Evolutionary conservation across 1,284 basidiomycete species (phyloP).

Genomic region (Papiliotrema laurentii): DNA sequence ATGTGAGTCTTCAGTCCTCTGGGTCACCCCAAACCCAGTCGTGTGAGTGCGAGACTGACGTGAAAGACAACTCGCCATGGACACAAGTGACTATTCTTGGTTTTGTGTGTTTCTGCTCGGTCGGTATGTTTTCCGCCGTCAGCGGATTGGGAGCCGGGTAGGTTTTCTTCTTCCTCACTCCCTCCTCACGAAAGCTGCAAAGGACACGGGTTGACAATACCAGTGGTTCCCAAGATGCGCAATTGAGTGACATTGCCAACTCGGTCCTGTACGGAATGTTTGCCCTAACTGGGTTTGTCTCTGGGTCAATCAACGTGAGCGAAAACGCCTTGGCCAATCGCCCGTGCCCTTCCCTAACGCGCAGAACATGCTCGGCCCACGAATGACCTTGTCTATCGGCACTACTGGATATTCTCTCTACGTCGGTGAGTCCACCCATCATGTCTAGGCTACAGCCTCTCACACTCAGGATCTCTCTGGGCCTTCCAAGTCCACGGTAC

Average conservation of each 20-base stretch:
- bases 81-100: constrained; percentile 51
- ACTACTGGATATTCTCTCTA: constrained; percentile 42
- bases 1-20: constrained; percentile 6
- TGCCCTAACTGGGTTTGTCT: constrained; percentile 52
- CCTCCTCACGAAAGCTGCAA: background rate
- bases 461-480: constrained; percentile 9
- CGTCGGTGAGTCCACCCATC: constrained; percentile 14
- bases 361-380: constrained; percentile 48
- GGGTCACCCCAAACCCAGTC: background rate
- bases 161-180: constrained; percentile 1
- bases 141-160: constrained; percentile 52
- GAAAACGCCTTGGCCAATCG: too few species aligned
- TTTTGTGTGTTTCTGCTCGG: constrained; percentile 50
- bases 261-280: constrained; percentile 53
- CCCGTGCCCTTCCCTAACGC: background rate
- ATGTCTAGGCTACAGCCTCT: constrained; percentile 12
- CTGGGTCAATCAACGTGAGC: constrained; percentile 54
- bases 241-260: constrained; percentile 50
- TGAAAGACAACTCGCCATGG: constrained; percentile 47
- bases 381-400: constrained; percentile 49
- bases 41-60: constrained; percentile 1
- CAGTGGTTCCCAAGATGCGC: constrained; percentile 49
- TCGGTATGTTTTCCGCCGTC: constrained; percentile 56
- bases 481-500: constrained; percentile 22
- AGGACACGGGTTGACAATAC: background rate